These are phyloP conservation scores for Mediolabrus comicus DNA, from an alignment of 108 stramenopile genomes.

Conservation along the genomic window DNA sequence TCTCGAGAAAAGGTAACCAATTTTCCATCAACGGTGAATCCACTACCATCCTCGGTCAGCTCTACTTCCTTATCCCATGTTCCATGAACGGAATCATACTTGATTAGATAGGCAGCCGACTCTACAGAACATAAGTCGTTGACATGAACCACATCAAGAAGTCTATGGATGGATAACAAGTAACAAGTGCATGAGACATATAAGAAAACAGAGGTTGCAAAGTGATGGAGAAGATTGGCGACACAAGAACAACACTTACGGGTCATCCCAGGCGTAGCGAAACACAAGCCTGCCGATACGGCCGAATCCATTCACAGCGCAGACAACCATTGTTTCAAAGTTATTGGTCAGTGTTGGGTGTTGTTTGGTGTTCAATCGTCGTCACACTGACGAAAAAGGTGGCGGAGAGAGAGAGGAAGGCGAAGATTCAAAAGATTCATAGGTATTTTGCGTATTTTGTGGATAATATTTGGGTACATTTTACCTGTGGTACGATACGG, in stretches of 20 bases:
- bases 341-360: not conserved
- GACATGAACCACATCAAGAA: conserved; percentile 87
- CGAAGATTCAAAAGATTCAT: not conserved
- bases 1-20: conserved; percentile 73
- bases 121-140: conserved; percentile 90
- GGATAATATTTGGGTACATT: no score
- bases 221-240: no score
- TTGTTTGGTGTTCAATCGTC: not conserved
- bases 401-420: no score
- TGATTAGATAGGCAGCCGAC: conserved; percentile 85
- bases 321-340: conserved; percentile 64
- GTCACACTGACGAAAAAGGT: no score
- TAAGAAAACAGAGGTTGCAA: no score
- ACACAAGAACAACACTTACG: no score
- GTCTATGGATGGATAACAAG: no score
- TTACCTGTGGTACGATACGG: no score
- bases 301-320: conserved; percentile 92
- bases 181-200: no score
- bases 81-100: conserved; percentile 96
- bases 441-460: no score
- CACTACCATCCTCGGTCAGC: conserved; percentile 52
- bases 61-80: conserved; percentile 87
- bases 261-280: conserved; percentile 90
- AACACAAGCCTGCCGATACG: conserved; percentile 92
- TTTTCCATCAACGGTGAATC: conserved; percentile 88